phyloP scores from a whole-genome alignment of 2,329 filamentous ascomycete genomes.

The Neopestalotiopsis clavispora region DNA sequence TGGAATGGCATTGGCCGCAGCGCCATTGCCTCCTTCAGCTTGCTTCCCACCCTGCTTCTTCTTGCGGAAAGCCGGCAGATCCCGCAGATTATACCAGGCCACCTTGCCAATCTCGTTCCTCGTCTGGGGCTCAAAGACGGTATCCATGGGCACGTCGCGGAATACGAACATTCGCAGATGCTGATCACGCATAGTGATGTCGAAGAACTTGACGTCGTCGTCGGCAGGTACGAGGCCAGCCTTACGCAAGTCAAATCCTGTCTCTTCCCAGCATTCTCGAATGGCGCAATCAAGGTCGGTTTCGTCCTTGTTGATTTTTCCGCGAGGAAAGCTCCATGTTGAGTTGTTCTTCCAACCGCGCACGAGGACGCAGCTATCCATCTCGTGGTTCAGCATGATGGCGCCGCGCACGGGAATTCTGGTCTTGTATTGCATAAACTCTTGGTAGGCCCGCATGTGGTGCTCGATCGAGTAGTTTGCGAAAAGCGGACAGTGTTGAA shows the following conservation, averaged over 20 bases:
- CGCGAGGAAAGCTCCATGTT: slow-evolving; percentile 94
- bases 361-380: slow-evolving; percentile 92
- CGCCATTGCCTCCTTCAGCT: slow-evolving; percentile 58
- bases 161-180: slow-evolving; percentile 94
- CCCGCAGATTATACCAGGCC: slow-evolving; percentile 88
- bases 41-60: slow-evolving; percentile 59
- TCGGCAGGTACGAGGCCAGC: slow-evolving; percentile 78
- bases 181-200: slow-evolving; percentile 89
- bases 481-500: slow-evolving; percentile 90
- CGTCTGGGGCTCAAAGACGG: slow-evolving; percentile 85
- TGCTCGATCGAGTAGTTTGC: slow-evolving; percentile 78
- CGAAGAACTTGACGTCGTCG: slow-evolving; percentile 79
- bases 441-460: slow-evolving; percentile 83
- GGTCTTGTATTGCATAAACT: slow-evolving; percentile 94
- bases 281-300: slow-evolving; percentile 92
- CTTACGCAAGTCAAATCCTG: slow-evolving; percentile 79
- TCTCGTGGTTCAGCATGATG: slow-evolving; percentile 89
- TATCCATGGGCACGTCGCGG: slow-evolving; percentile 84
- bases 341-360: slow-evolving; percentile 98
- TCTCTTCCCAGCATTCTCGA: slow-evolving; percentile 95
- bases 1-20: slow-evolving; percentile 43
- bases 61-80: slow-evolving; percentile 82
- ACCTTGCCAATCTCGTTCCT: slow-evolving; percentile 98
- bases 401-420: slow-evolving; percentile 92
- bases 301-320: slow-evolving; percentile 98